These are phyloP conservation scores for Pichia sp. DNA, from an alignment of 1,139 yeast species.

Conservation along the genomic window DNA sequence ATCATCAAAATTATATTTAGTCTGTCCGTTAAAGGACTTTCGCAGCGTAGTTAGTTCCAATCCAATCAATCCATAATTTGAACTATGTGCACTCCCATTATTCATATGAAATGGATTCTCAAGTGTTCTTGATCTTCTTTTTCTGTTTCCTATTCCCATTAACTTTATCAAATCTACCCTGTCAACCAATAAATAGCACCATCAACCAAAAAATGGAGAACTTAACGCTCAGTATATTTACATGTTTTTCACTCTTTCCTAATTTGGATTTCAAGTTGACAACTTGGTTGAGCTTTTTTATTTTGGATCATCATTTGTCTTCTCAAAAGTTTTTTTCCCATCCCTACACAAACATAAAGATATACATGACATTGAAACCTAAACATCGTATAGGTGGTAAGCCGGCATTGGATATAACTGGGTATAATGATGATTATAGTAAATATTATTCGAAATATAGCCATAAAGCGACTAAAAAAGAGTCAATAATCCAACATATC, in stretches of 20 bases:
- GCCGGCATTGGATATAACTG: constrained; percentile 1
- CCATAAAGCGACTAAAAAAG: not conserved
- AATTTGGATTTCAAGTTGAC: not conserved
- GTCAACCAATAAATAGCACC: not conserved
- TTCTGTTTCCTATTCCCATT: not conserved
- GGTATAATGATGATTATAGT: not conserved
- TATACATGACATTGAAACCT: constrained; percentile 7
- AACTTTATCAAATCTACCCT: not conserved
- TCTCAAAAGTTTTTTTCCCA: not conserved
- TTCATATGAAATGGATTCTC: not conserved
- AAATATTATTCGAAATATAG: not conserved
- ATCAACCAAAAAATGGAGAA: not conserved
- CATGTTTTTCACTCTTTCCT: not conserved
- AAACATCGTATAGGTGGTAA: constrained; percentile 2
- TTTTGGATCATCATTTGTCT: not conserved
- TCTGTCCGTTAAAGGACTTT: constrained; percentile 7
- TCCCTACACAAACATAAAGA: not conserved
- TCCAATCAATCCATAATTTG: constrained; percentile 7
- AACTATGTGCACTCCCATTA: not conserved
- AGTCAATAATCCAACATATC: not conserved
- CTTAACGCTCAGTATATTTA: not conserved
- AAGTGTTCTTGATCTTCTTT: not conserved
- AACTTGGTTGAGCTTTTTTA: not conserved
- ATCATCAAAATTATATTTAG: constrained; percentile 25
- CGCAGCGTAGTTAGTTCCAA: constrained; percentile 7